A percentile compares a stretch with the other conserved stretches of the same genome.
phyloP scores from a whole-genome alignment of 176 grass and related monocot species.

The Luzula sylvatica region DNA sequence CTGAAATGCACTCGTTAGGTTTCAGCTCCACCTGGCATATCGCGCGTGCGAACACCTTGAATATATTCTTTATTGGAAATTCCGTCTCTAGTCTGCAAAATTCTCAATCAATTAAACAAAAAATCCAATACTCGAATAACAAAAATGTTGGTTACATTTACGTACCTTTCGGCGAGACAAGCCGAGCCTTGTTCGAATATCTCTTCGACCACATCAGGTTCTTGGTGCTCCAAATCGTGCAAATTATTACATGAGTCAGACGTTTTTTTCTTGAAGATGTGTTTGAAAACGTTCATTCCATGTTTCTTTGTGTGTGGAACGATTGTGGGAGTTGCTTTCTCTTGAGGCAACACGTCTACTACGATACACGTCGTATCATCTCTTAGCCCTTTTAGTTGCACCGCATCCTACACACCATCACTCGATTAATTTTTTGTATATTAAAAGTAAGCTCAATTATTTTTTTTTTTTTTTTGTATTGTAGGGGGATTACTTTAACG shows the following conservation, averaged over 20 bases:
- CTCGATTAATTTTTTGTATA: no score
- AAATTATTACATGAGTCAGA: conserved; percentile 33
- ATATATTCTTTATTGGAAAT: conserved; percentile 79
- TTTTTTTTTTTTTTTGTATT: no score
- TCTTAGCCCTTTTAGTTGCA: conserved; percentile 76
- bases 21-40: conserved; percentile 81
- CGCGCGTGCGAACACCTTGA: conserved; percentile 87
- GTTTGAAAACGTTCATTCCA: conserved; percentile 60
- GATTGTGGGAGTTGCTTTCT: conserved; percentile 40
- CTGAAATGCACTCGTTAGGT: conserved; percentile 72
- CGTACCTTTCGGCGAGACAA: conserved; percentile 53
- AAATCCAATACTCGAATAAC: no score
- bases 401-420: conserved; percentile 83
- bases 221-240: conserved; percentile 31
- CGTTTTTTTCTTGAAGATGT: conserved; percentile 35
- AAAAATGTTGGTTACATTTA: no score
- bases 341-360: conserved; percentile 67
- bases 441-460: no score
- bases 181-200: conserved; percentile 64
- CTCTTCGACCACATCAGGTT: conserved; percentile 68
- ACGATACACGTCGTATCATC: no score
- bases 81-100: conserved; percentile 68
- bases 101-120: no score
- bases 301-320: conserved; percentile 40
- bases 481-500: conserved; percentile 80